These are phyloP conservation scores for Nitzschia sp. DNA, from an alignment of 108 stramenopile genomes.

Conservation along the genomic window DNA sequence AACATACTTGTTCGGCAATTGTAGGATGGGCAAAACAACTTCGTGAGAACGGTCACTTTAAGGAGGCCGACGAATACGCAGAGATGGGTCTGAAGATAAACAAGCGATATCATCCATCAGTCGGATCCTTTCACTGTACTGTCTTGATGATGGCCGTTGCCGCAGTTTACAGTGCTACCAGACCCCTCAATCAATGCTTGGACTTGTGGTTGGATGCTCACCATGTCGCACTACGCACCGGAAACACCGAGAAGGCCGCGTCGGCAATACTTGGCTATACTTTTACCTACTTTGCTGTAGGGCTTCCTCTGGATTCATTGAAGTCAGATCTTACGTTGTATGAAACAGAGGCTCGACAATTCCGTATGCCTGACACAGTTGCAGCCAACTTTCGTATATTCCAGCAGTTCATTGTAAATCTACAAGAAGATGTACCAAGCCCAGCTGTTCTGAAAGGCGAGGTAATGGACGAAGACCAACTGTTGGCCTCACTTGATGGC, in stretches of 20 bases:
- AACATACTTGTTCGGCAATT: constrained; percentile 17
- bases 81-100: constrained; percentile 12
- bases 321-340: constrained; percentile 24
- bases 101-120: constrained; percentile 5
- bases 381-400: constrained; percentile 15
- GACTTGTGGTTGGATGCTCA: constrained; percentile 34
- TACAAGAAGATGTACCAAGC: constrained; percentile 9
- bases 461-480: constrained; percentile 22
- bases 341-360: constrained; percentile 18
- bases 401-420: constrained; percentile 29
- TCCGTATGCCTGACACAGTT: constrained; percentile 16
- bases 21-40: neutral
- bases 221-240: constrained; percentile 15
- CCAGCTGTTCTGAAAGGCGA: constrained; percentile 26
- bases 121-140: constrained; percentile 12
- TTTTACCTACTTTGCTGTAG: constrained; percentile 20
- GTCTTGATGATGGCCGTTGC: neutral
- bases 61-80: constrained; percentile 21
- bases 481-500: constrained; percentile 13
- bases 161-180: constrained; percentile 2
- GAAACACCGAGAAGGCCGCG: constrained; percentile 17
- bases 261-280: constrained; percentile 23
- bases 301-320: constrained; percentile 35
- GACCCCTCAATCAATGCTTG: constrained; percentile 32
- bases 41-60: neutral